These are phyloP conservation scores for California macrophylla DNA, from an alignment of 441 rosid genomes.

Conservation along the genomic window DNA sequence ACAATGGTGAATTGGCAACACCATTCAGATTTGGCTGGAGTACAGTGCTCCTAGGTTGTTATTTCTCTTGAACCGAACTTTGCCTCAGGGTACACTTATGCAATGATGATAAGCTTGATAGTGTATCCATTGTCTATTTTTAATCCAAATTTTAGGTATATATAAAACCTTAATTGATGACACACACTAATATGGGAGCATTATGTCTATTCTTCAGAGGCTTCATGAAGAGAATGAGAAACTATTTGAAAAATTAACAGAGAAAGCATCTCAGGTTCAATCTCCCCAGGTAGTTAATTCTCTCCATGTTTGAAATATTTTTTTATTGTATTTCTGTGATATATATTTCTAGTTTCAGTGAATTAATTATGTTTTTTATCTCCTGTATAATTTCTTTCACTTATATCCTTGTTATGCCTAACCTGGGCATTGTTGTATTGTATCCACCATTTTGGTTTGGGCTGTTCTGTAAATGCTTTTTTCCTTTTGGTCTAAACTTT, in stretches of 20 bases:
- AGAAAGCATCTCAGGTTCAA: conserved; percentile 59
- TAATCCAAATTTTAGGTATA: background rate
- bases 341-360: background rate
- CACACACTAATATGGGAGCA: background rate
- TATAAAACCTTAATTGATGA: background rate
- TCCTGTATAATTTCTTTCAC: background rate
- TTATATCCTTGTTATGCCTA: background rate
- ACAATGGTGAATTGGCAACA: background rate
- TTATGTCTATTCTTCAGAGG: conserved; percentile 45
- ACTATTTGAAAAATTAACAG: conserved; percentile 89
- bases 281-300: conserved; percentile 58
- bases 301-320: background rate
- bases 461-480: background rate
- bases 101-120: background rate
- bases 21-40: background rate
- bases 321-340: background rate
- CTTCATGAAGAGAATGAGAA: conserved; percentile 98
- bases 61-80: background rate
- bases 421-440: background rate
- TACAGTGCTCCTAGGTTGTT: background rate
- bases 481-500: background rate
- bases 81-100: background rate
- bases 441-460: background rate
- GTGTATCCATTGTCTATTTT: background rate
- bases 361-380: background rate